Percentiles rank a stretch among this genome's conserved stretches.
Conservation (phyloP, 192 early-diverging fungal species). For the Podila clonocystis region DNA sequence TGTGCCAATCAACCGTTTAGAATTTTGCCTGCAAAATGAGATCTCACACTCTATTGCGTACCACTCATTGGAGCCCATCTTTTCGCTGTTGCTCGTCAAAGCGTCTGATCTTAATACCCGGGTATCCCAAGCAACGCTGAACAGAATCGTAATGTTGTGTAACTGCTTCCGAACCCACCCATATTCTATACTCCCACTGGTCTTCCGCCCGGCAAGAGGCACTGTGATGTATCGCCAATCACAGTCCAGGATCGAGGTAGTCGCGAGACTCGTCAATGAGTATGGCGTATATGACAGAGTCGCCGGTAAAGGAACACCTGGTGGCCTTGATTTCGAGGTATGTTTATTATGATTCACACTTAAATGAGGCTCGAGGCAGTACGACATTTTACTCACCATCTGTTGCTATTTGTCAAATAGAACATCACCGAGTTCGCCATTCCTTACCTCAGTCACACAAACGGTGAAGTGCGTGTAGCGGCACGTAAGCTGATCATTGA, state of each 20-base stretch:
- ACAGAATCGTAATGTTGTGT: conserved; percentile 60
- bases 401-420: conserved; percentile 17
- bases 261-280: conserved; percentile 56
- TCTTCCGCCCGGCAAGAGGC: conserved; percentile 57
- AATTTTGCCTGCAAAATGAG: conserved; percentile 58
- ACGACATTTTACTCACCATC: background rate
- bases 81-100: conserved; percentile 61
- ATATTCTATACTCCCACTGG: conserved; percentile 61
- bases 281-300: conserved; percentile 53
- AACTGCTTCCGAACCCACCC: conserved; percentile 59
- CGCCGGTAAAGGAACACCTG: conserved; percentile 40
- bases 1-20: conserved; percentile 28
- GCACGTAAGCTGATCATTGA: conserved; percentile 64
- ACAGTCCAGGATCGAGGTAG: conserved; percentile 63
- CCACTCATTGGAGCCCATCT: conserved; percentile 57
- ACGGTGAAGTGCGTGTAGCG: conserved; percentile 67
- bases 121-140: conserved; percentile 55
- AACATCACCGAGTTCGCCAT: conserved; percentile 62
- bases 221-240: conserved; percentile 60
- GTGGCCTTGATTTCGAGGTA: conserved; percentile 62
- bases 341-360: background rate
- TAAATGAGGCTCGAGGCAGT: background rate
- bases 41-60: conserved; percentile 55
- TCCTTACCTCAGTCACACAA: conserved; percentile 68
- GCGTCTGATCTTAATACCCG: conserved; percentile 67